phyloP scores from a whole-genome alignment of 441 rosid genomes.

The Jatropha multifida region DNA sequence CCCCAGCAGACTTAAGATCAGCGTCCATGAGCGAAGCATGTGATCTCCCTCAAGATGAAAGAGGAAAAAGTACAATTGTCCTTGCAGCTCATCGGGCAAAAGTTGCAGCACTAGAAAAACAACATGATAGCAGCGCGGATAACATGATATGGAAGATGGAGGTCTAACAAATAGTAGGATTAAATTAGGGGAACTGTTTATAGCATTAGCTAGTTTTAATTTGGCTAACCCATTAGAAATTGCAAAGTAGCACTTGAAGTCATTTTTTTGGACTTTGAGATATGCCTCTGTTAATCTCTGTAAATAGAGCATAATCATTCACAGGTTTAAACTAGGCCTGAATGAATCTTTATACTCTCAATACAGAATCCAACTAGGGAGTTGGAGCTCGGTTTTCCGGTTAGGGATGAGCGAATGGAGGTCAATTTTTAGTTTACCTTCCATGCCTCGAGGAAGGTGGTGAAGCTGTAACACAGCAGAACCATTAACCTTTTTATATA shows the following conservation, averaged over 20 bases:
- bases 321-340: slow-evolving; percentile 34
- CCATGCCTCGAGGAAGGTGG: slow-evolving; percentile 40
- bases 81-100: slow-evolving; percentile 59
- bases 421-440: slow-evolving; percentile 53
- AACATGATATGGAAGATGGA: slow-evolving; percentile 55
- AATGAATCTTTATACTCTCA: slow-evolving; percentile 49
- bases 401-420: slow-evolving; percentile 68
- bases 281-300: slow-evolving; percentile 69
- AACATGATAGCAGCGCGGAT: slow-evolving; percentile 32
- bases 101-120: slow-evolving; percentile 65
- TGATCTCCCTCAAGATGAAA: slow-evolving; percentile 61
- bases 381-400: slow-evolving; percentile 62
- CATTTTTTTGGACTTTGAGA: slow-evolving; percentile 35
- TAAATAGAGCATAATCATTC: slow-evolving; percentile 61
- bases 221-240: slow-evolving; percentile 46
- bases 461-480: slow-evolving; percentile 34
- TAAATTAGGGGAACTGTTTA: slow-evolving; percentile 45
- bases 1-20: slow-evolving; percentile 72
- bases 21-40: slow-evolving; percentile 56
- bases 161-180: slow-evolving; percentile 38
- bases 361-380: slow-evolving; percentile 55
- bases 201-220: slow-evolving; percentile 37
- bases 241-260: slow-evolving; percentile 35
- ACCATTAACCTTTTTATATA: slow-evolving; percentile 27
- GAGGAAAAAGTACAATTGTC: slow-evolving; percentile 42